phyloP scores from a whole-genome alignment of 768 basidiomycete species.

The Cystobasidium onofrii region DNA sequence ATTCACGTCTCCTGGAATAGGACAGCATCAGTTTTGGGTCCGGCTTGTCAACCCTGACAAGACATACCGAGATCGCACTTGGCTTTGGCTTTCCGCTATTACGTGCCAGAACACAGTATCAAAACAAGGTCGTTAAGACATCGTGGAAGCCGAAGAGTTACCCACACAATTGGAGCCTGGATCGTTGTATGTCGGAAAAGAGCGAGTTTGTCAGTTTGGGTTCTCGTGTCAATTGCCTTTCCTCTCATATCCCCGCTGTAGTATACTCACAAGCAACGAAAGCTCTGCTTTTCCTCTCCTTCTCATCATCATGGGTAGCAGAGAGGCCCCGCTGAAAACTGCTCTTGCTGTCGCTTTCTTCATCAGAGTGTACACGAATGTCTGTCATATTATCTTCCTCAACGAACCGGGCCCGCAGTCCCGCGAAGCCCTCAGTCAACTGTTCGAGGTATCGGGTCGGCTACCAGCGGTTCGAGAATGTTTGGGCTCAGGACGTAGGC shows the following conservation, averaged over 20 bases:
- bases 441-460: neutral
- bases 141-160: neutral
- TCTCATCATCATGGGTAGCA: neutral
- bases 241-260: neutral
- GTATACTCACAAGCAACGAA: neutral
- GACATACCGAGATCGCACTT: constrained; percentile 9
- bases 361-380: neutral
- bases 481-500: neutral
- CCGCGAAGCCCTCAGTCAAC: no score
- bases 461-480: neutral
- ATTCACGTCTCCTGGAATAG: neutral
- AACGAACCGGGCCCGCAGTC: no score
- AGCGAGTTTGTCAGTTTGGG: neutral
- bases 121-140: neutral
- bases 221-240: neutral
- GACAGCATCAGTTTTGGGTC: neutral
- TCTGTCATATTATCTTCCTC: neutral
- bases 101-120: neutral
- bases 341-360: neutral
- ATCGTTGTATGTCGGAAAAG: neutral
- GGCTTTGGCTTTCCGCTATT: neutral
- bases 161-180: neutral
- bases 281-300: neutral
- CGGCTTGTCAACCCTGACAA: neutral
- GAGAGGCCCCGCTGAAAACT: neutral